A percentile compares a stretch with the other conserved stretches of the same genome.
phyloP scores from a whole-genome alignment of 768 basidiomycete species.

The Leccinum broughii region DNA sequence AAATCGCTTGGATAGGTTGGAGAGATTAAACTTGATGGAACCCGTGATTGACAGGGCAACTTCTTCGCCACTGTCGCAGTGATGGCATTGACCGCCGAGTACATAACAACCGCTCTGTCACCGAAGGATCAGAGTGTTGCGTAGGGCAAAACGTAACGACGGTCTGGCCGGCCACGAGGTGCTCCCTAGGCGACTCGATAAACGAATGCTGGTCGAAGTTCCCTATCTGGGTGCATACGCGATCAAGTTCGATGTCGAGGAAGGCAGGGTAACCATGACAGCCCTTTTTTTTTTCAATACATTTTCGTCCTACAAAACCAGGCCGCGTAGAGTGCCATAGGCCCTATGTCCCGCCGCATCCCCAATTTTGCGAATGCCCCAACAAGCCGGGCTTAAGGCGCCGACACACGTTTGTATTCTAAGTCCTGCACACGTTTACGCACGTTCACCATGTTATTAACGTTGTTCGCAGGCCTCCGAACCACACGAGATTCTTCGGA shows the following conservation, averaged over 20 bases:
- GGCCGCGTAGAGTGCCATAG: neutral
- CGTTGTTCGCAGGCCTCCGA: conserved; percentile 20
- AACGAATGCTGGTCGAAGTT: neutral
- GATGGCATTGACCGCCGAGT: neutral
- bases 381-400: neutral
- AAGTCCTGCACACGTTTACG: neutral
- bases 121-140: neutral
- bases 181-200: neutral
- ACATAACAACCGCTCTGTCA: neutral
- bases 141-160: neutral
- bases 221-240: neutral
- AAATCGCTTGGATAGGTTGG: neutral
- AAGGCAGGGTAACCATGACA: neutral
- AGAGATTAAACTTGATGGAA: neutral
- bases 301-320: neutral
- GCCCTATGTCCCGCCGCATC: neutral
- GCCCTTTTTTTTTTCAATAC: neutral
- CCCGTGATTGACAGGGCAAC: neutral
- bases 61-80: neutral
- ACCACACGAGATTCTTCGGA: conserved; percentile 22
- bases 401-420: neutral
- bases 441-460: neutral
- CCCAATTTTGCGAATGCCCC: neutral
- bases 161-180: neutral
- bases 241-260: neutral